phyloP scores from a whole-genome alignment of 257 asterid genomes.

The Capsicum rhomboideum region DNA sequence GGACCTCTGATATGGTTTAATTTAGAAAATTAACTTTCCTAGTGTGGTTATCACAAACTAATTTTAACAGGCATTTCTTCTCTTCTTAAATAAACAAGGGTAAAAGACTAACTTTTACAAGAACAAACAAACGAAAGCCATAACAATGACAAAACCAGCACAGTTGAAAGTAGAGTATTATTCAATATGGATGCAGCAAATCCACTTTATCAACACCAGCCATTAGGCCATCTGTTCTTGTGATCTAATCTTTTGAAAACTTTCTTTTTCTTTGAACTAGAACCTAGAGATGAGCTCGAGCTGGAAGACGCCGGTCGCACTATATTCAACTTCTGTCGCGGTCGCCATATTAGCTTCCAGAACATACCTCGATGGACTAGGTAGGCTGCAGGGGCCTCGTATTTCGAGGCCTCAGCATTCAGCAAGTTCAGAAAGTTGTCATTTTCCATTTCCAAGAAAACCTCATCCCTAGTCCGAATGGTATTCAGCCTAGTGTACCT shows the following conservation, averaged over 20 bases:
- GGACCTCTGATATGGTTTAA: neutral
- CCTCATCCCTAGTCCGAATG: slow-evolving; percentile 26
- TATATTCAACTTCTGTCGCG: slow-evolving; percentile 16
- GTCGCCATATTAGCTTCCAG: slow-evolving; percentile 34
- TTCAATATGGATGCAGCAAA: neutral
- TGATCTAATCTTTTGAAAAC: slow-evolving; percentile 32
- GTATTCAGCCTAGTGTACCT: slow-evolving; percentile 40
- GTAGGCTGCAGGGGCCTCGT: neutral
- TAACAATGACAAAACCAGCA: neutral
- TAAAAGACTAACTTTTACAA: neutral
- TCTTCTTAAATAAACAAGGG: neutral
- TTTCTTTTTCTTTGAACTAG: slow-evolving; percentile 11
- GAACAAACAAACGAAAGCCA: neutral
- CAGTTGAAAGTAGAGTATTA: neutral
- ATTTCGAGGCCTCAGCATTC: slow-evolving; percentile 12
- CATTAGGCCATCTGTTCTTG: slow-evolving; percentile 72
- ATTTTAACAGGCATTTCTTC: neutral
- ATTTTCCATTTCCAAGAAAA: slow-evolving; percentile 25
- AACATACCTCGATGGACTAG: slow-evolving; percentile 19
- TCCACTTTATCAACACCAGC: slow-evolving; percentile 43
- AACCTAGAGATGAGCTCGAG: slow-evolving; percentile 11
- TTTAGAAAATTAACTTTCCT: neutral
- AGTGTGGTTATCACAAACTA: neutral
- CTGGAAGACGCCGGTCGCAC: neutral
- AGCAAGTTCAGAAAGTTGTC: slow-evolving; percentile 21